Percentiles rank a stretch among this genome's conserved stretches.
Conservation (phyloP, 768 basidiomycete species). For the Auriculariales sp. region DNA sequence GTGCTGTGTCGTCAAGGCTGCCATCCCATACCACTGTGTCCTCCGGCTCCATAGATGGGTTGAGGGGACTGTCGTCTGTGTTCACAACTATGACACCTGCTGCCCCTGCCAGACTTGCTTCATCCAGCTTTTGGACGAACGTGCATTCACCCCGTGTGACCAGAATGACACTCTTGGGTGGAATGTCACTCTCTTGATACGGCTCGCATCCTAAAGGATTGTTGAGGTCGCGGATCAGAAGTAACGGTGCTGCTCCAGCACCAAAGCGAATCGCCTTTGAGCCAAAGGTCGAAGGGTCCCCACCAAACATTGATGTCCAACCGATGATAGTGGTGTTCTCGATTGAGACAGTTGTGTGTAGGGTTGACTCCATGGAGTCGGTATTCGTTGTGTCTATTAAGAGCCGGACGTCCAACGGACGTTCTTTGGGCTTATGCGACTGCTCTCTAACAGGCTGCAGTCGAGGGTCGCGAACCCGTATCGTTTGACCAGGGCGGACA, state of each 20-base stretch:
- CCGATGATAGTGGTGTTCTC: constrained; percentile 40
- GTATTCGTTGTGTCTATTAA: constrained; percentile 41
- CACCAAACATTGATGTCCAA: constrained; percentile 58
- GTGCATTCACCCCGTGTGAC: constrained; percentile 72
- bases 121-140: constrained; percentile 68
- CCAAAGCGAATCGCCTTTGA: constrained; percentile 27
- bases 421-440: constrained; percentile 10
- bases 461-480: constrained; percentile 64
- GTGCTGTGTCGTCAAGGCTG: constrained; percentile 34
- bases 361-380: constrained; percentile 36
- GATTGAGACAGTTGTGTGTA: too few species aligned
- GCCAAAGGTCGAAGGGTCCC: constrained; percentile 29
- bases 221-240: constrained; percentile 31
- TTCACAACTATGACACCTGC: constrained; percentile 67
- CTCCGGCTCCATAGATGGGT: constrained; percentile 45
- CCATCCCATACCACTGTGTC: constrained; percentile 46
- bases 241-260: constrained; percentile 32
- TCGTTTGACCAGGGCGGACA: constrained; percentile 64
- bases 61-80: constrained; percentile 41
- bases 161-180: constrained; percentile 35
- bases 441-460: constrained; percentile 20
- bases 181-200: constrained; percentile 30
- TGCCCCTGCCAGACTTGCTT: constrained; percentile 57
- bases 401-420: constrained; percentile 36
- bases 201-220: constrained; percentile 49